phyloP scores from a whole-genome alignment of 2,329 filamentous ascomycete genomes.

The Pseudogymnoascus verrucosus region DNA sequence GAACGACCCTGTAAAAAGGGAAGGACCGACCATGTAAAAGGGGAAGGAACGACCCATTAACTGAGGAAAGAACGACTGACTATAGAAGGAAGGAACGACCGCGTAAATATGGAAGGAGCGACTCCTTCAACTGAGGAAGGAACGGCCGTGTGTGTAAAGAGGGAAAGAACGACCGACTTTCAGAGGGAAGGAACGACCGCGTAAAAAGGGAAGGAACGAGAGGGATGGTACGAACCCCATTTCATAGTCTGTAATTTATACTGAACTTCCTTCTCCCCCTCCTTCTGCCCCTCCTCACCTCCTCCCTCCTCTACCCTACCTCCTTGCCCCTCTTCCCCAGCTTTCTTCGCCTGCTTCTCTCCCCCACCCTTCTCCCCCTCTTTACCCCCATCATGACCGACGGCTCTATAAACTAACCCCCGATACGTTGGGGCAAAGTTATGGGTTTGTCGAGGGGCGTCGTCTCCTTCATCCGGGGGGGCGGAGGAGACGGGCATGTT shows the following conservation, averaged over 20 bases:
- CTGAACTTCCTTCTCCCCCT: conserved; percentile 32
- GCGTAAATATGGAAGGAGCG: neutral
- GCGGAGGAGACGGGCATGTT: conserved; percentile 65
- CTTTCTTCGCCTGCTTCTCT: conserved; percentile 12
- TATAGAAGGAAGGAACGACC: too few relatives aligned
- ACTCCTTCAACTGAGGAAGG: neutral
- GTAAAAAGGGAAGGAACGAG: neutral
- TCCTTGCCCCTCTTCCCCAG: neutral
- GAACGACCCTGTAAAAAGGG: neutral
- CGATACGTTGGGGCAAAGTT: conserved; percentile 88
- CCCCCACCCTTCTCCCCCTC: conserved; percentile 16
- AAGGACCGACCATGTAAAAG: neutral
- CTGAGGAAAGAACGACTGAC: neutral
- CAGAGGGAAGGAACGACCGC: neutral
- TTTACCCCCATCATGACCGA: conserved; percentile 53
- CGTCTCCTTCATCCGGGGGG: conserved; percentile 57
- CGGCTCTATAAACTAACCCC: conserved; percentile 78
- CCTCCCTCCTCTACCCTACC: conserved; percentile 5
- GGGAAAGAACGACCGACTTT: neutral
- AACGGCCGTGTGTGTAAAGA: neutral
- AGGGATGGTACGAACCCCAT: conserved; percentile 53
- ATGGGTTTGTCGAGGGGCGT: conserved; percentile 62
- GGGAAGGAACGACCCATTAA: neutral
- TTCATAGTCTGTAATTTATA: conserved; percentile 91
- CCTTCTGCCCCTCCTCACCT: conserved; percentile 13